Evolutionary conservation across 129 eudicot species (phyloP).

Genomic region (Saussurea involucrata): DNA sequence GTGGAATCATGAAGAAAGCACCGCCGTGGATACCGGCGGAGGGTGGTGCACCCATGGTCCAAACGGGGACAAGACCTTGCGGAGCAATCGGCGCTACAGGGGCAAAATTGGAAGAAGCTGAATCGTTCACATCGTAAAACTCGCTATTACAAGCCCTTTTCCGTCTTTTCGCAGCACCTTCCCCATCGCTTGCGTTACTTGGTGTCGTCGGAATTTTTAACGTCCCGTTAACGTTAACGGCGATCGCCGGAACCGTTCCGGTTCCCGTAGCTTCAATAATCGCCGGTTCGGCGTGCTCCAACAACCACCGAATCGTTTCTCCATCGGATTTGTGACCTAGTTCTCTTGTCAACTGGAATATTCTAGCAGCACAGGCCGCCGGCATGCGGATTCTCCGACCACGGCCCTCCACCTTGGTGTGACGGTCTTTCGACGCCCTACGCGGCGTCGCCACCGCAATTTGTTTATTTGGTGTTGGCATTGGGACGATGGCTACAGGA

Average conservation of each 20-base stretch:
- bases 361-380: constrained; percentile 83
- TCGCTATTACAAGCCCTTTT: constrained; percentile 60
- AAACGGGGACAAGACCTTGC: constrained; percentile 64
- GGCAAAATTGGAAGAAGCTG: constrained; percentile 48
- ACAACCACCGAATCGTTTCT: constrained; percentile 79
- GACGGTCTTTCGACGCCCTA: constrained; percentile 71
- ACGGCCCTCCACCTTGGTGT: constrained; percentile 89
- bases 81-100: constrained; percentile 64
- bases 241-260: constrained; percentile 90
- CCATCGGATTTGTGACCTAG: constrained; percentile 82
- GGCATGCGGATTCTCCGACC: constrained; percentile 94
- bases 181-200: not conserved
- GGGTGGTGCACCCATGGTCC: constrained; percentile 46
- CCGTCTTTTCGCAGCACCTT: constrained; percentile 30
- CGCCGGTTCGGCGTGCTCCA: constrained; percentile 83
- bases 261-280: constrained; percentile 87
- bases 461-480: not conserved
- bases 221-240: constrained; percentile 81
- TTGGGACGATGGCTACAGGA: constrained; percentile 27
- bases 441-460: constrained; percentile 34
- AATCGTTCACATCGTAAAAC: constrained; percentile 49
- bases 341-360: constrained; percentile 80
- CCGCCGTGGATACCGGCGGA: constrained; percentile 38
- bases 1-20: constrained; percentile 59
- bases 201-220: constrained; percentile 67